These are phyloP conservation scores for Plasmodium adleri DNA, from an alignment of 169 alveolate species.

Conservation along the genomic window DNA sequence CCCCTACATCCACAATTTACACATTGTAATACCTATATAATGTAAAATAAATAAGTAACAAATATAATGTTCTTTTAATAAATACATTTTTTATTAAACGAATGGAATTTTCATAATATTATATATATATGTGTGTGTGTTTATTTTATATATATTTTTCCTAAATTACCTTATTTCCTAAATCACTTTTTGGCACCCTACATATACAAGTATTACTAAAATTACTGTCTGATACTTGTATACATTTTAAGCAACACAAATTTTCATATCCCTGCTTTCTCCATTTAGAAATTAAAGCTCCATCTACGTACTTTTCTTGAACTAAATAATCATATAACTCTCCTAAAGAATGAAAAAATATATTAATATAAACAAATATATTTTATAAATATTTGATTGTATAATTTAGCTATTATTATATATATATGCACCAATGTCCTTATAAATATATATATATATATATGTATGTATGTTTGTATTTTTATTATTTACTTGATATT, in stretches of 20 bases:
- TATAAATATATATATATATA: neutral
- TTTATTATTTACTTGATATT: constrained; percentile 89
- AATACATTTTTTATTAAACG: neutral
- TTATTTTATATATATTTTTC: neutral
- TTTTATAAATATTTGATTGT: neutral
- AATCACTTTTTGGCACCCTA: constrained; percentile 97
- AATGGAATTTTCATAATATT: neutral
- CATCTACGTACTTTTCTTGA: constrained; percentile 97
- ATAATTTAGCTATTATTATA: neutral
- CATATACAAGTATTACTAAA: constrained; percentile 98
- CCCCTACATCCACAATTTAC: constrained; percentile 99
- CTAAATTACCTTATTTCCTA: constrained; percentile 88
- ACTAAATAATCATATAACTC: constrained; percentile 98
- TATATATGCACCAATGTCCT: too few relatives aligned
- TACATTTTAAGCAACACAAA: constrained; percentile 97
- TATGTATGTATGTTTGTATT: neutral
- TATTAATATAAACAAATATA: constrained; percentile 5
- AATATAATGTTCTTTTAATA: neutral
- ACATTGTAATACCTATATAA: constrained; percentile 92
- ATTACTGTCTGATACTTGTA: constrained; percentile 93
- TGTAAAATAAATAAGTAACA: constrained; percentile 1
- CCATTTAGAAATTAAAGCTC: constrained; percentile 98
- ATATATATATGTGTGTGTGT: neutral
- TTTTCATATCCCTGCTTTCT: constrained; percentile 98
- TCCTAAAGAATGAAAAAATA: constrained; percentile 74